Base-by-base conservation (phyloP, 2,329 filamentous ascomycete species). In the Nigrograna mackinnonii region DNA sequence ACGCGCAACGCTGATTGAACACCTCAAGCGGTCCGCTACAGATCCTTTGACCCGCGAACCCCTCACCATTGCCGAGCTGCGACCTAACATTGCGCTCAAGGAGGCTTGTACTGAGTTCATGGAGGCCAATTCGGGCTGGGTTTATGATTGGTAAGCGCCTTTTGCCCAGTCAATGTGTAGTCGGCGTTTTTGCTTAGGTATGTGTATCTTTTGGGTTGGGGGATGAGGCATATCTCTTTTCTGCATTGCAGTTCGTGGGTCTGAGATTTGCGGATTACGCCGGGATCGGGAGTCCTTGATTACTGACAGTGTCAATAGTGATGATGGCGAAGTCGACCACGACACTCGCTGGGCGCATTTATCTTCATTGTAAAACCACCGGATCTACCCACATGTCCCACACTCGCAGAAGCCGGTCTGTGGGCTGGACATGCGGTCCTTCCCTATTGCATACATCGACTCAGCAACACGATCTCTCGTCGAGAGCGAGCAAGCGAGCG, bases 1-100 rank as follows among this genome's bases (percentile, higher is more conserved):
- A 66, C 82, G 92, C 31, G 79, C 88, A 0, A 88, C 88, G 13
- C 86, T 99, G 47, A 77, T 91, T 60, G 90, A 95, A 68, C 91
- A 96, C 63, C 76, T 99, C 19, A 86, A 87, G 57, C 78, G 87
- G 17, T 82, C 82, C 22, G 78, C 78, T 1, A 87, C 82, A 12
- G 94, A 99, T 65, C 94, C 94, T 1, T 68, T 97, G 24, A 96
- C 92, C 1, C 78, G 92, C 31, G 86, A 91, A 49, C 83, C 86
- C 0, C 76, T 96, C 36, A 71, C 70, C 0, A 75, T 82, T 1
- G 72, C 76, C 2, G 90, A 96, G 33, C 68, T 97, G 40, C 78
- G 91, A 31, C 86, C 89, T 0, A 97, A 97, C 64, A 77, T 95
- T 33, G 86, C 80, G 1, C 74, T 97, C 44, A 89, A 85, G 65